Conservation (phyloP, 2,329 filamentous ascomycete genomes). For the Fusarium agapanthi region DNA sequence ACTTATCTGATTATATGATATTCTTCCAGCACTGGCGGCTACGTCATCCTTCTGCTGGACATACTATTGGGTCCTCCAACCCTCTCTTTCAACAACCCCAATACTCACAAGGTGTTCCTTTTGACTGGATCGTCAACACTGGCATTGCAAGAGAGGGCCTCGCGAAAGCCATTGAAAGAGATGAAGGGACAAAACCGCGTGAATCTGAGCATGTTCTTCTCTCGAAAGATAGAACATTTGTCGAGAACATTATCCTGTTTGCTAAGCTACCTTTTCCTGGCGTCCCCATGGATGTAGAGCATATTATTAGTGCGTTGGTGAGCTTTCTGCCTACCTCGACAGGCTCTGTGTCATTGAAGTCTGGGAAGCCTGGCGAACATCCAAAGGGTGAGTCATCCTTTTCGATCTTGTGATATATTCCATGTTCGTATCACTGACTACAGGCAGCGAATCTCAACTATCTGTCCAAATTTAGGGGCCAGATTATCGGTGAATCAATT, state of each 20-base stretch:
- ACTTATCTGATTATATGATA: slow-evolving; percentile 44
- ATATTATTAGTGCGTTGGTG: slow-evolving; percentile 36
- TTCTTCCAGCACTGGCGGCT: slow-evolving; percentile 45
- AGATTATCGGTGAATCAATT: slow-evolving; percentile 35
- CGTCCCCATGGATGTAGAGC: slow-evolving; percentile 30
- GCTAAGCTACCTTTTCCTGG: slow-evolving; percentile 38
- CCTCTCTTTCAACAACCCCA: slow-evolving; percentile 48
- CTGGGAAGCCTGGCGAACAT: slow-evolving; percentile 27
- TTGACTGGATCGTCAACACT: slow-evolving; percentile 49
- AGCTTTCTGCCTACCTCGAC: slow-evolving; percentile 39
- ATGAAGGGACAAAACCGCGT: slow-evolving; percentile 46
- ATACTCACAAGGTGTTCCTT: slow-evolving; percentile 48
- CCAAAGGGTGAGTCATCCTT: slow-evolving; percentile 31
- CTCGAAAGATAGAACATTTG: slow-evolving; percentile 31
- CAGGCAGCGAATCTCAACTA: slow-evolving; percentile 36
- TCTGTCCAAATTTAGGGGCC: slow-evolving; percentile 27
- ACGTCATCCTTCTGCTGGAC: slow-evolving; percentile 45
- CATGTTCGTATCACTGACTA: neutral
- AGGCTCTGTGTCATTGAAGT: slow-evolving; percentile 33
- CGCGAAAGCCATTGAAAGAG: slow-evolving; percentile 44
- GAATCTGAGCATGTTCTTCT: slow-evolving; percentile 47
- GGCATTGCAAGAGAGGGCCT: slow-evolving; percentile 43
- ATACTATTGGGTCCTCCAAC: slow-evolving; percentile 46
- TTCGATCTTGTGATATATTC: no score
- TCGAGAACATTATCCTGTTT: slow-evolving; percentile 37